These are phyloP conservation scores for Stachybotrys elegans DNA, from an alignment of 2,329 filamentous ascomycete species.

Conservation along the genomic window DNA sequence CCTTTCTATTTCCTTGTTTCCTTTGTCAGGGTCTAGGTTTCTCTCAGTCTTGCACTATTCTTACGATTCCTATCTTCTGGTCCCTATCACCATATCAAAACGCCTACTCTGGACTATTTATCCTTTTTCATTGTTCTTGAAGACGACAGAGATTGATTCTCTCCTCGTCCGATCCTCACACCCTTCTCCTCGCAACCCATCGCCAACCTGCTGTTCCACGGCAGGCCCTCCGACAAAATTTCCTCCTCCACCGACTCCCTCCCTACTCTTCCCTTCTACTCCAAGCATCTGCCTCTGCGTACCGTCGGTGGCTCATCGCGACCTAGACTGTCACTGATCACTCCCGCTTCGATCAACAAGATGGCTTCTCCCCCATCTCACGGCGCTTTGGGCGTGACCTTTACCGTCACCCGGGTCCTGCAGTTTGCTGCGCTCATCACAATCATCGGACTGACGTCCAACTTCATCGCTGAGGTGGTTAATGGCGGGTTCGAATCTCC, in stretches of 20 bases:
- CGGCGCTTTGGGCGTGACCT: conserved; percentile 73
- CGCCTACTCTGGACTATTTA: conserved; percentile 4
- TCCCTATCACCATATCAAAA: not conserved
- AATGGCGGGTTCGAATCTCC: conserved; percentile 60
- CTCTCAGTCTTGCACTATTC: conserved; percentile 15
- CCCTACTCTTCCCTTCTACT: conserved; percentile 32
- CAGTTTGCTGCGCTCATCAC: conserved; percentile 68
- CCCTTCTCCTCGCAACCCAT: conserved; percentile 3
- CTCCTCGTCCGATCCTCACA: conserved; percentile 4
- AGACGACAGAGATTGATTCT: conserved; percentile 4
- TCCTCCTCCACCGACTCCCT: conserved; percentile 21
- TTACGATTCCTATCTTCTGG: conserved; percentile 7
- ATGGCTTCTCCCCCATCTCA: conserved; percentile 48
- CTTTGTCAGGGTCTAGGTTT: conserved; percentile 16
- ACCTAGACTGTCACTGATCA: conserved; percentile 39
- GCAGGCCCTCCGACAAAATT: conserved; percentile 25
- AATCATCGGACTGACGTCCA: conserved; percentile 74
- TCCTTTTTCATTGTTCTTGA: conserved; percentile 14
- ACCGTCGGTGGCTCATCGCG: conserved; percentile 31
- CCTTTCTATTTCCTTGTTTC: conserved; percentile 19
- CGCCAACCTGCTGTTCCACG: conserved; percentile 8
- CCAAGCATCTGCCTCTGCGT: conserved; percentile 34
- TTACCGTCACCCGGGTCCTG: conserved; percentile 66
- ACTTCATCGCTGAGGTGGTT: conserved; percentile 77
- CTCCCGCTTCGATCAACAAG: conserved; percentile 23